Evolutionary conservation across 2,329 filamentous ascomycete genomes (phyloP).

Genomic region (Diplodia intermedia): DNA sequence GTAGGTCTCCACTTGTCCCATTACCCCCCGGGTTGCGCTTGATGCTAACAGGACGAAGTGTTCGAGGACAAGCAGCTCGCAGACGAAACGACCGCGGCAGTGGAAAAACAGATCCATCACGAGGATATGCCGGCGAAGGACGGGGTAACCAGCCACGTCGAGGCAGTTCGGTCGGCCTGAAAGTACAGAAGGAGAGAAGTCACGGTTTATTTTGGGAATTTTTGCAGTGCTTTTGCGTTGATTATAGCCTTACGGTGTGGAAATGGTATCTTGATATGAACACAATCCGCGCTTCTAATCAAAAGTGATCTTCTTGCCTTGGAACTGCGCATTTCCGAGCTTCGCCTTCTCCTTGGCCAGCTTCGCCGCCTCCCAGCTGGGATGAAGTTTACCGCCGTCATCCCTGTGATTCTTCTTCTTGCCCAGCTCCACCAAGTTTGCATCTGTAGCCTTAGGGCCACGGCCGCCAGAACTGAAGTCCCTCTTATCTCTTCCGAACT

Average conservation of each 20-base stretch:
- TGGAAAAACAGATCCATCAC: slow-evolving; percentile 44
- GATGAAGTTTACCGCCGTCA: slow-evolving; percentile 64
- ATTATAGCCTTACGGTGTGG: background rate
- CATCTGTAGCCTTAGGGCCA: slow-evolving; percentile 43
- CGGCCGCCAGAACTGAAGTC: slow-evolving; percentile 38
- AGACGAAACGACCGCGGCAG: slow-evolving; percentile 41
- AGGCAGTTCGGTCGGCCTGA: slow-evolving; percentile 16
- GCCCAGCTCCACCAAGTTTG: slow-evolving; percentile 43
- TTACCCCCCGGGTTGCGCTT: accelerated
- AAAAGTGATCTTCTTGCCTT: slow-evolving; percentile 69
- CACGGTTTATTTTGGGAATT: background rate
- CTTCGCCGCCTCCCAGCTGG: slow-evolving; percentile 69
- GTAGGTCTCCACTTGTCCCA: slow-evolving; percentile 36
- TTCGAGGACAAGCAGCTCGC: slow-evolving; percentile 43
- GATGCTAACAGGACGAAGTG: slow-evolving; percentile 38
- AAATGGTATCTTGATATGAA: slow-evolving; percentile 21
- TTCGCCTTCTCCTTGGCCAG: slow-evolving; percentile 63
- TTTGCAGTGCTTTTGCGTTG: background rate
- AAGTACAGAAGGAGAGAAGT: background rate
- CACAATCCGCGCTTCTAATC: slow-evolving; percentile 52
- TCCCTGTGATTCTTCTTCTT: slow-evolving; percentile 44
- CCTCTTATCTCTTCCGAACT: slow-evolving; percentile 37
- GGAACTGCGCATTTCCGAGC: slow-evolving; percentile 54
- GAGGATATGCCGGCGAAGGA: slow-evolving; percentile 34
- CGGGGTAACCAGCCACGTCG: slow-evolving; percentile 6